A percentile compares a stretch with the other conserved stretches of the same genome.
These are phyloP conservation scores for Canavalia gladiata DNA, from an alignment of 306 rosid species.

Conservation along the genomic window DNA sequence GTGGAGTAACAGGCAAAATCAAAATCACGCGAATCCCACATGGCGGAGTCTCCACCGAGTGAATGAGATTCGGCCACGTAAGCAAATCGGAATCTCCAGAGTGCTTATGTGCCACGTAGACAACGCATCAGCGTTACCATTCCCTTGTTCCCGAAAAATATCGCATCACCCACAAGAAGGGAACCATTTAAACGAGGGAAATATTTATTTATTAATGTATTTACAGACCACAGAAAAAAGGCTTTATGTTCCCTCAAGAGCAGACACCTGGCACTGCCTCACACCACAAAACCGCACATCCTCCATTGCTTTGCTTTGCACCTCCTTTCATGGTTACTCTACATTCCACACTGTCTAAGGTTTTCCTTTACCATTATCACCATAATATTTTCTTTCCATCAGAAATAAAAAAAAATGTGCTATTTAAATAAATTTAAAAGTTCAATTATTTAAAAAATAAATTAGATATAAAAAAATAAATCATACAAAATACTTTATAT, in stretches of 20 bases:
- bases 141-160: conserved; percentile 20
- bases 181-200: conserved; percentile 1
- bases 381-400: neutral
- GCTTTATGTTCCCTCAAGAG: conserved; percentile 42
- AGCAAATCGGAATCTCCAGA: conserved; percentile 49
- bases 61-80: conserved; percentile 42
- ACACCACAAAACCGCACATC: conserved; percentile 50
- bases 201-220: neutral
- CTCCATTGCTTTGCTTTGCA: conserved; percentile 3
- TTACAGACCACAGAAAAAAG: conserved; percentile 45
- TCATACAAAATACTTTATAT: too few relatives aligned
- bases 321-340: neutral
- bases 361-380: conserved; percentile 24
- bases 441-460: too few relatives aligned
- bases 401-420: too few relatives aligned
- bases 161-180: conserved; percentile 33
- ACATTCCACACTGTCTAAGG: neutral
- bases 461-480: too few relatives aligned
- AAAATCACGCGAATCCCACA: conserved; percentile 42
- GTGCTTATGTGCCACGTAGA: conserved; percentile 29
- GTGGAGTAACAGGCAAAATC: neutral
- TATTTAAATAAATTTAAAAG: too few relatives aligned
- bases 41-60: conserved; percentile 9
- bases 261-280: conserved; percentile 60
- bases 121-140: neutral